Conservation (phyloP, 2,329 filamentous ascomycete genomes). For the Colletotrichum musicola region DNA sequence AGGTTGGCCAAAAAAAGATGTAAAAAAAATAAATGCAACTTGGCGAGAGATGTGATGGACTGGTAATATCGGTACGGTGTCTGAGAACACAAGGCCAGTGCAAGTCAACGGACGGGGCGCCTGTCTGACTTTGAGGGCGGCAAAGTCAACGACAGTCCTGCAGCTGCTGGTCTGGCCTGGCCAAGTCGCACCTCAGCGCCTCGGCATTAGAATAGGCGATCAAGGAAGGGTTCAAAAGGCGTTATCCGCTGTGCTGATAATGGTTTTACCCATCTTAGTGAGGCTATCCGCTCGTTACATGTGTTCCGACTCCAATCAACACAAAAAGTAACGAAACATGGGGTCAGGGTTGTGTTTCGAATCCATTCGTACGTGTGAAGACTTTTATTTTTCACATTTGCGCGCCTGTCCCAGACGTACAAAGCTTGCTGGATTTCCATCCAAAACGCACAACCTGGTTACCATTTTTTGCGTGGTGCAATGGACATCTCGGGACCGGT, state of each 20-base stretch:
- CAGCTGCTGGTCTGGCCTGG: not conserved
- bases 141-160: constrained; percentile 9
- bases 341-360: not conserved
- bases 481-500: not conserved
- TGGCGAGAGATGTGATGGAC: constrained; percentile 1
- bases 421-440: not conserved
- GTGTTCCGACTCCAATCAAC: too few relatives aligned
- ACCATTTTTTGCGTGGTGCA: not conserved
- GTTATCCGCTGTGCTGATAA: too few relatives aligned
- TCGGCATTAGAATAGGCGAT: too few relatives aligned
- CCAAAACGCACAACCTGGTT: not conserved
- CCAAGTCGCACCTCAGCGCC: not conserved
- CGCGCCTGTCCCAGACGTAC: not conserved
- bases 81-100: constrained; percentile 4
- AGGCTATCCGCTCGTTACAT: too few relatives aligned
- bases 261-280: too few relatives aligned
- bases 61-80: not conserved
- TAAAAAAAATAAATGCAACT: not conserved
- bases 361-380: not conserved
- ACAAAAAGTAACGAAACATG: too few relatives aligned
- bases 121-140: not conserved
- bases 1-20: too few relatives aligned
- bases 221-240: too few relatives aligned
- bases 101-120: constrained; percentile 1
- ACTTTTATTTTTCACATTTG: not conserved